A percentile compares a stretch with the other conserved stretches of the same genome.
Evolutionary conservation across 1,284 basidiomycete species (phyloP).

Genomic region (Rhodotorula sp.): DNA sequence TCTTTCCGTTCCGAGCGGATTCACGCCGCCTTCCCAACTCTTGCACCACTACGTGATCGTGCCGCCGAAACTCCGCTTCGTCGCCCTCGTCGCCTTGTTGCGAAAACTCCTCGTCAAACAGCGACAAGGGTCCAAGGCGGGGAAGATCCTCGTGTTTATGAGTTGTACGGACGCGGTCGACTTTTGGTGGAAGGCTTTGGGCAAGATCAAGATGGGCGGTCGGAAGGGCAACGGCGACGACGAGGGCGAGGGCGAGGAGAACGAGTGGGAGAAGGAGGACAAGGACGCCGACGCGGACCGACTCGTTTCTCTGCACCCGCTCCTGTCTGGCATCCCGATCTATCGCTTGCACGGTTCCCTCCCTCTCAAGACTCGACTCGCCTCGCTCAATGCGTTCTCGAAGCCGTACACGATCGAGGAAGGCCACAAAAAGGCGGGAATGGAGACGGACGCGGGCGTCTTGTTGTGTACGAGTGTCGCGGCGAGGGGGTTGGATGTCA

Average conservation of each 20-base stretch:
- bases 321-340: conserved; percentile 77
- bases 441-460: conserved; percentile 56
- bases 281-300: conserved; percentile 53
- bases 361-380: conserved; percentile 73
- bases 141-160: conserved; percentile 84
- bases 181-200: conserved; percentile 90
- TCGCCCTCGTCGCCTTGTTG: conserved; percentile 81
- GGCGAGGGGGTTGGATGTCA: conserved; percentile 94
- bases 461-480: conserved; percentile 95
- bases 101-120: conserved; percentile 61
- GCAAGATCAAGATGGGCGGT: conserved; percentile 67
- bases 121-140: conserved; percentile 43
- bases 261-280: conserved; percentile 48
- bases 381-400: conserved; percentile 78
- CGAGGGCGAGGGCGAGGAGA: conserved; percentile 40
- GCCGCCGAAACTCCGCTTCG: conserved; percentile 88
- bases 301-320: conserved; percentile 59
- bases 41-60: conserved; percentile 90
- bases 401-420: conserved; percentile 41
- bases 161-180: conserved; percentile 97
- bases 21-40: conserved; percentile 92
- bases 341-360: conserved; percentile 95
- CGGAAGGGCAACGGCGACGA: conserved; percentile 26
- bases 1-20: conserved; percentile 53
- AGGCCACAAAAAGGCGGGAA: conserved; percentile 28